Conservation (phyloP, 306 rosid species). For the Arachis hypogaea region DNA sequence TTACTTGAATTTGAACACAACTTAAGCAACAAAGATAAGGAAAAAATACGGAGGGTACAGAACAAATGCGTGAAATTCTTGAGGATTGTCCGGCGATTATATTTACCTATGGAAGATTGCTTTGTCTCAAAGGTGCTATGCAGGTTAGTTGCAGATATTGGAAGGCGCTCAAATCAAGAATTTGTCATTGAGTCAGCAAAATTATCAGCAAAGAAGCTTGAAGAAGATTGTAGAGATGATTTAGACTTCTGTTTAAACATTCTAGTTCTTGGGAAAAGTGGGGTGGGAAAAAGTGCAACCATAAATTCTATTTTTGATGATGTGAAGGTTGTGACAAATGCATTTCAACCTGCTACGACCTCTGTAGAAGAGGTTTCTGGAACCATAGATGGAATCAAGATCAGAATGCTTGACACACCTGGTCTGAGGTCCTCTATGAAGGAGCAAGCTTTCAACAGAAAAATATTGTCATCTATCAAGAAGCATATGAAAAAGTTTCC, state of each 20-base stretch:
- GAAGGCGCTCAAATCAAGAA: slow-evolving; percentile 45
- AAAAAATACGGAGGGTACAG: slow-evolving; percentile 40
- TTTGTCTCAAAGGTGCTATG: slow-evolving; percentile 49
- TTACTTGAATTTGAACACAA: slow-evolving; percentile 36
- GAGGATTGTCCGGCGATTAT: slow-evolving; percentile 55
- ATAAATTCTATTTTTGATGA: slow-evolving; percentile 61
- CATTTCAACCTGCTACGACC: slow-evolving; percentile 59
- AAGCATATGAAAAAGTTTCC: slow-evolving; percentile 49
- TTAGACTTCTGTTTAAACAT: slow-evolving; percentile 60
- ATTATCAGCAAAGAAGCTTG: slow-evolving; percentile 52
- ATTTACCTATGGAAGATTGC: slow-evolving; percentile 49
- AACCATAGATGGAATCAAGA: slow-evolving; percentile 53
- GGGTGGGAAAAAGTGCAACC: slow-evolving; percentile 73
- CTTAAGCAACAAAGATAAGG: slow-evolving; percentile 48
- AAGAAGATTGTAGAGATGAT: slow-evolving; percentile 49
- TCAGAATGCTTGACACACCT: slow-evolving; percentile 67
- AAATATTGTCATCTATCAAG: slow-evolving; percentile 49
- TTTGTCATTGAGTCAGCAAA: slow-evolving; percentile 49
- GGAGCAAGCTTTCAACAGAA: slow-evolving; percentile 59
- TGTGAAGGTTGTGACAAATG: slow-evolving; percentile 46
- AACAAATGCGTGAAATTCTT: slow-evolving; percentile 47
- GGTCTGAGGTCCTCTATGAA: slow-evolving; percentile 50
- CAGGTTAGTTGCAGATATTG: slow-evolving; percentile 48
- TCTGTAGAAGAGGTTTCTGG: slow-evolving; percentile 52
- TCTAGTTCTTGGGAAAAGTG: slow-evolving; percentile 63